Conservation (phyloP, 2,329 filamentous ascomycete species). For the Thelonectria blattea region DNA sequence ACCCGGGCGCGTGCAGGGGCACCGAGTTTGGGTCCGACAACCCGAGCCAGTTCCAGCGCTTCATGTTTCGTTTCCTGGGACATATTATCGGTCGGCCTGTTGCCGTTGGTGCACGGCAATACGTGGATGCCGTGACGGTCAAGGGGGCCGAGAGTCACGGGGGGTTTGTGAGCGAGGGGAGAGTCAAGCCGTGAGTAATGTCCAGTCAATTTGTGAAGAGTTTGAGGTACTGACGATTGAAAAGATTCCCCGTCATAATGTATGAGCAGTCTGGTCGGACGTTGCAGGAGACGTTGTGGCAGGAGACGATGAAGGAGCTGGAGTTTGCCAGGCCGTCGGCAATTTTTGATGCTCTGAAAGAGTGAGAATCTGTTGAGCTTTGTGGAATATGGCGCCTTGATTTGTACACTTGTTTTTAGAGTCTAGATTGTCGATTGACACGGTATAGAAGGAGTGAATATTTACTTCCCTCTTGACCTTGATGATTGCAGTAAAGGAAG, state of each 20-base stretch:
- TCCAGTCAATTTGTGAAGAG: neutral
- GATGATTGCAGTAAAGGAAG: no score
- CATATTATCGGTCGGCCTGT: conserved; percentile 22
- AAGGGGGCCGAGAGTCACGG: conserved; percentile 35
- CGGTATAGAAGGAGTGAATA: no score
- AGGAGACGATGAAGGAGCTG: conserved; percentile 33
- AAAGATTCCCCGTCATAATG: conserved; percentile 29
- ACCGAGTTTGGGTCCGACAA: conserved; percentile 49
- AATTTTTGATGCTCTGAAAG: conserved; percentile 9
- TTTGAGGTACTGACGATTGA: conserved; percentile 4
- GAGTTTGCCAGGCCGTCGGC: conserved; percentile 26
- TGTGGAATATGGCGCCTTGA: no score
- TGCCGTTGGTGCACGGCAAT: conserved; percentile 29
- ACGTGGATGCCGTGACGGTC: conserved; percentile 32
- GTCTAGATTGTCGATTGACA: no score
- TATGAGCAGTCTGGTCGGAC: conserved; percentile 26
- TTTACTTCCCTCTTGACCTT: no score
- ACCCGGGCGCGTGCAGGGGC: conserved; percentile 52
- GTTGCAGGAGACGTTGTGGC: conserved; percentile 30
- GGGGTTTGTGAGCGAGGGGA: conserved; percentile 35
- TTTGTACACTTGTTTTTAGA: no score
- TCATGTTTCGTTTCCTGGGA: conserved; percentile 22
- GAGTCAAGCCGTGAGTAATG: conserved; percentile 34
- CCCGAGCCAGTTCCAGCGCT: conserved; percentile 16
- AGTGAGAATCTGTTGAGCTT: no score